These are phyloP conservation scores for Lepidopterella palustris DNA, from an alignment of 495 filamentous ascomycete species.

Conservation along the genomic window DNA sequence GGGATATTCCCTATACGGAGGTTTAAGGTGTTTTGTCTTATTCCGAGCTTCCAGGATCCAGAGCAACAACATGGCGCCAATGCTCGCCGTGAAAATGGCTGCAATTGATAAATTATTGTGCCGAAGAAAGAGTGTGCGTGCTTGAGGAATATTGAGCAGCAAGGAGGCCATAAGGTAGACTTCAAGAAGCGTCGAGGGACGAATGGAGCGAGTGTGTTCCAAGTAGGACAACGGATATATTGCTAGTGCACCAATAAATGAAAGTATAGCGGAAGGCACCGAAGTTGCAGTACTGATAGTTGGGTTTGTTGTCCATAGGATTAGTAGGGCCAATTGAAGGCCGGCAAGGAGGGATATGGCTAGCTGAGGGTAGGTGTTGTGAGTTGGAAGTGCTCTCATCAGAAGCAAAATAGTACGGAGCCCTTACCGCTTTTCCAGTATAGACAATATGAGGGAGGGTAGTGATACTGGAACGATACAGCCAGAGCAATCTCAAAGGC, in stretches of 20 bases:
- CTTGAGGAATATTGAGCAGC: constrained; percentile 49
- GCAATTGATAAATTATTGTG: constrained; percentile 30
- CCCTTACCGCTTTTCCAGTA: constrained; percentile 1
- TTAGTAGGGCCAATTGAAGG: constrained; percentile 22
- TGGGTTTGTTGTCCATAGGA: constrained; percentile 14
- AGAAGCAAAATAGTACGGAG: not conserved
- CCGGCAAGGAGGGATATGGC: constrained; percentile 20
- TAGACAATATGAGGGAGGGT: not conserved
- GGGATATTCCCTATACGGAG: constrained; percentile 42
- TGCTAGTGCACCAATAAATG: constrained; percentile 38
- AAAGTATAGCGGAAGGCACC: constrained; percentile 43
- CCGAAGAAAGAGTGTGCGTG: constrained; percentile 54
- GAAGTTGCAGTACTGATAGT: constrained; percentile 39
- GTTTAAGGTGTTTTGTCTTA: constrained; percentile 45
- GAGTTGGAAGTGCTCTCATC: not conserved
- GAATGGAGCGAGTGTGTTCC: constrained; percentile 50
- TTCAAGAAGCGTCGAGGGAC: constrained; percentile 54
- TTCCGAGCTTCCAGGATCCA: constrained; percentile 48
- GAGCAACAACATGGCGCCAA: constrained; percentile 43
- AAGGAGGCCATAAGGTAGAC: constrained; percentile 53
- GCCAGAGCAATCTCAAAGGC: constrained; percentile 2
- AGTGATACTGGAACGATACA: not conserved
- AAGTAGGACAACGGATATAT: constrained; percentile 46
- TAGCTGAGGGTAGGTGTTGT: constrained; percentile 4
- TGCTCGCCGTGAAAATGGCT: constrained; percentile 41